Percentiles rank a stretch among this genome's conserved stretches.
These are phyloP conservation scores for Nidula niveotomentosa DNA, from an alignment of 1,284 basidiomycete genomes.

Conservation along the genomic window DNA sequence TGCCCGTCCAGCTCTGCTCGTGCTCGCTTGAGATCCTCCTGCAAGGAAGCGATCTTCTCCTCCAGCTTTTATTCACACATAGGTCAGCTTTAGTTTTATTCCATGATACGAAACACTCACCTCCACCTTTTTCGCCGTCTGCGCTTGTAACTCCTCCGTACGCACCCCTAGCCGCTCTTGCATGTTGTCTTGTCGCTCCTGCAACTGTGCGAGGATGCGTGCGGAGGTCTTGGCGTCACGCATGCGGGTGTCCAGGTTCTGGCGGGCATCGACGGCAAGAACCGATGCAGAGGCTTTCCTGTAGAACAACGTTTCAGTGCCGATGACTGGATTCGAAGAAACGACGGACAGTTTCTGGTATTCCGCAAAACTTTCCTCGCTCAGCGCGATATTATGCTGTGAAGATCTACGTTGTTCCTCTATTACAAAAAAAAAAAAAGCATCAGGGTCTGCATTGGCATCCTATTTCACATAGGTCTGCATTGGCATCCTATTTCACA, in stretches of 20 bases:
- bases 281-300: constrained; percentile 81
- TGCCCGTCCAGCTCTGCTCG: constrained; percentile 76
- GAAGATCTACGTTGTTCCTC: constrained; percentile 79
- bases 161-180: constrained; percentile 64
- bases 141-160: constrained; percentile 53
- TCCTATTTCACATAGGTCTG: constrained; percentile 2
- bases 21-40: constrained; percentile 53
- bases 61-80: constrained; percentile 52
- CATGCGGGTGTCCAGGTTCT: constrained; percentile 79
- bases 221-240: constrained; percentile 80
- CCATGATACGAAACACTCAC: constrained; percentile 31
- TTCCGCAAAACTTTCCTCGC: constrained; percentile 82
- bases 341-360: constrained; percentile 80
- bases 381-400: constrained; percentile 76
- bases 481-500: constrained; percentile 3
- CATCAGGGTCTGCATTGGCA: constrained; percentile 3
- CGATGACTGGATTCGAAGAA: not conserved
- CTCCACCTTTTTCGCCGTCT: constrained; percentile 60
- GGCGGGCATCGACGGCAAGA: constrained; percentile 85
- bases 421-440: constrained; percentile 18
- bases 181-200: constrained; percentile 68
- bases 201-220: constrained; percentile 67
- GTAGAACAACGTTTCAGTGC: constrained; percentile 1
- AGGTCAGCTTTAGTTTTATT: constrained; percentile 3
- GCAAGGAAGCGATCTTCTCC: constrained; percentile 50